These are phyloP conservation scores for Letharia lupina DNA, from an alignment of 495 filamentous ascomycete genomes.

Conservation along the genomic window DNA sequence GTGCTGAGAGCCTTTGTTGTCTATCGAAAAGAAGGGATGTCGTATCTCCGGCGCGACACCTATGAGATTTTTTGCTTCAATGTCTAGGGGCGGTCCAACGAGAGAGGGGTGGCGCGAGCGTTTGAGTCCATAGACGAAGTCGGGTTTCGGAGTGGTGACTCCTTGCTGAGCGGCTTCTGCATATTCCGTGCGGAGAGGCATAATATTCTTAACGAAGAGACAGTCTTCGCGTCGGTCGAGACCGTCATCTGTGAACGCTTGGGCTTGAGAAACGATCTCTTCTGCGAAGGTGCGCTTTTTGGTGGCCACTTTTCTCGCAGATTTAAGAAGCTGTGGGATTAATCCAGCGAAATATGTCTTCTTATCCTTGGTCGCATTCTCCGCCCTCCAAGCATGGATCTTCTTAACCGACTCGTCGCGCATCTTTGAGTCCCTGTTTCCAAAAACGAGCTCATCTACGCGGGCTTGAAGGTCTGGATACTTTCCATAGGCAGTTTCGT, in stretches of 20 bases:
- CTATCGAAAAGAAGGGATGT: neutral
- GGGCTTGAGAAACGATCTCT: neutral
- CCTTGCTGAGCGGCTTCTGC: neutral
- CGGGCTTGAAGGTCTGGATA: too few relatives aligned
- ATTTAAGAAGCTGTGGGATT: neutral
- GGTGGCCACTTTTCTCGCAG: too few relatives aligned
- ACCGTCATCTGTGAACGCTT: neutral
- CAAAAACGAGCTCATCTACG: too few relatives aligned
- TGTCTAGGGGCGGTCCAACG: neutral
- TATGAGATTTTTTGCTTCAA: neutral
- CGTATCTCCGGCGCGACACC: neutral
- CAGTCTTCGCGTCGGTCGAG: neutral
- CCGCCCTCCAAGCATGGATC: neutral
- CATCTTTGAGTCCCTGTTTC: too few relatives aligned
- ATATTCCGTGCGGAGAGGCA: neutral
- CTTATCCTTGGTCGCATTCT: constrained; percentile 3
- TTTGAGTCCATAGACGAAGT: constrained; percentile 8
- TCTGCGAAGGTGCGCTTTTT: too few relatives aligned
- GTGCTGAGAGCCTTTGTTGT: constrained; percentile 6
- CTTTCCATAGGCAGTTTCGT: too few relatives aligned
- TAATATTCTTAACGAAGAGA: neutral
- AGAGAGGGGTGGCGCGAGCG: neutral
- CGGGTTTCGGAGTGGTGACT: constrained; percentile 1
- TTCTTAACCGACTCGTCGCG: neutral
- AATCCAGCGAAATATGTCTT: neutral